Evolutionary conservation across 2,329 filamentous ascomycete species (phyloP), one percentile per base, ranked within the genome.

Genomic region (Monosporascus sp.): DNA sequence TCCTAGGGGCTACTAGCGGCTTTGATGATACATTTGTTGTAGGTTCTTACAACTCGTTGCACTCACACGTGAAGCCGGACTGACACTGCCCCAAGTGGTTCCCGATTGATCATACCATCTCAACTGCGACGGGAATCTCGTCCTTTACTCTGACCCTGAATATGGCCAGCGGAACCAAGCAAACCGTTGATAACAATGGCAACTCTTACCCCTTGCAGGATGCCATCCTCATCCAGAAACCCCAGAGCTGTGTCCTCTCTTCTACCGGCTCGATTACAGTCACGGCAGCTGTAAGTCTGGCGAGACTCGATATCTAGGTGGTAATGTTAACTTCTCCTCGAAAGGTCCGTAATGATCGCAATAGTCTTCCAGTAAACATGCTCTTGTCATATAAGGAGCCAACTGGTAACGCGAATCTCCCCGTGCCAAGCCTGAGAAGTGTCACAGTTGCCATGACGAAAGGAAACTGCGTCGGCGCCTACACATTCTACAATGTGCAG

Each of bases 1-100:
- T 74, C n/a, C 73, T 74, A 44, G 82, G 81, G 3, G 71, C 74
- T 24, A 75, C 76, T 5, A 69, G 71, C 43, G 83, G 83, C 2
- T 82, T 86, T 51, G 83, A 86, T 62, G 82, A 86, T 55, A 79
- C 70, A 8, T 86, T 86, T 63, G 71, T 73, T 51, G 82, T 82
- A 64, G 62, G 69, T 67, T 7, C 20, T 20, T 36, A 34, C 7
- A 19, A 19, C 46, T 31, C 7, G 20, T 7, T 22, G 20, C 16
- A 4, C 45, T 16, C 49, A 46, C 22, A 22, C 7, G 11, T 44
- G 24, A 20, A 34, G 5, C 7, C 22, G 2, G 36, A 51, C 53
- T 66, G 50, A 65, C 52, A 48, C 38, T 17, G 43, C 20, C 6
- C 22, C 22, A 22, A 68, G 65, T 64, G 62, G 67, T 79, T 73